Evolutionary conservation across 441 rosid genomes (phyloP).

Genomic region (Cnidoscolus chayamansa): DNA sequence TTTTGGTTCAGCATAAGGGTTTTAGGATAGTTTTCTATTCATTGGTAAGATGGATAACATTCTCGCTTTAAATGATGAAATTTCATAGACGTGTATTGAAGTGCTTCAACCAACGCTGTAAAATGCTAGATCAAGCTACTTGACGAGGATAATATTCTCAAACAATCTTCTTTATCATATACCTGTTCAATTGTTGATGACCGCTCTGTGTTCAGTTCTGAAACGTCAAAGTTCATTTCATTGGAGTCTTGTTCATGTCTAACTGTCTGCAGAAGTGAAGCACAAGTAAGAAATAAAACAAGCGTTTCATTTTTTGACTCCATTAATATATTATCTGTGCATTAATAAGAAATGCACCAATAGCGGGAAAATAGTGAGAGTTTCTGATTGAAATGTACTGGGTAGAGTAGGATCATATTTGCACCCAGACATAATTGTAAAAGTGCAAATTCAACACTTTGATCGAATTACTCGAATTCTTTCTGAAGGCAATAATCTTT

Average conservation of each 20-base stretch:
- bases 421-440: neutral
- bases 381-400: neutral
- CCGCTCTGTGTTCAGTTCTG: constrained; percentile 35
- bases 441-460: neutral
- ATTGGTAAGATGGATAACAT: no score
- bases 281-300: neutral
- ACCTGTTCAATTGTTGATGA: constrained; percentile 43
- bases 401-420: neutral
- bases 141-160: neutral
- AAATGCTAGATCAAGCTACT: no score
- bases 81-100: no score
- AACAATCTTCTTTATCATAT: neutral
- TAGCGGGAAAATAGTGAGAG: neutral
- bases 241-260: constrained; percentile 39
- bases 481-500: neutral
- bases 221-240: constrained; percentile 49
- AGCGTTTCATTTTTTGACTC: neutral
- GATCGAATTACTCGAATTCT: neutral
- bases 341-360: neutral
- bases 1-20: neutral
- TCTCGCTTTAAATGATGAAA: no score
- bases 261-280: constrained; percentile 32
- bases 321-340: neutral
- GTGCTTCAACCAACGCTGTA: no score
- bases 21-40: no score